A percentile compares a stretch with the other conserved stretches of the same genome.
phyloP scores from a whole-genome alignment of 306 rosid genomes.

The Lathyrus sativus region DNA sequence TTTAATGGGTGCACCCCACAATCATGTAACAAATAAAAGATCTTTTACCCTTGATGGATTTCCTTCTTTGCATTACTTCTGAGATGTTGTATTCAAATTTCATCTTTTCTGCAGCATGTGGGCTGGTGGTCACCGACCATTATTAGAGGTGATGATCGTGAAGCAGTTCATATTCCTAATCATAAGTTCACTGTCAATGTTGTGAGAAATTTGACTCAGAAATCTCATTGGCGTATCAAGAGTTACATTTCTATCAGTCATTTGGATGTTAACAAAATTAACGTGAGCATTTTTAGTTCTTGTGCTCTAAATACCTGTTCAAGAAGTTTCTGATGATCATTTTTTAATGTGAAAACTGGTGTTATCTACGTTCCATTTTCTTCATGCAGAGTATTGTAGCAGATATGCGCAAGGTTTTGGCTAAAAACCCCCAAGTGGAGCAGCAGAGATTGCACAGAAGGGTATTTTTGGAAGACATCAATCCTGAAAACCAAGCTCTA shows the following conservation, averaged over 20 bases:
- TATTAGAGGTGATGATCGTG: conserved; percentile 97
- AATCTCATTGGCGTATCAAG: conserved; percentile 98
- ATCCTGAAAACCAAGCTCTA: conserved; percentile 92
- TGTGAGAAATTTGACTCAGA: conserved; percentile 94
- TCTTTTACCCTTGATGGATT: conserved; percentile 18
- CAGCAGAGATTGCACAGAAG: conserved; percentile 98
- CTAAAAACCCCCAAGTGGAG: conserved; percentile 97
- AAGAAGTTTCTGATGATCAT: conserved; percentile 31
- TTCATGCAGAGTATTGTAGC: conserved; percentile 79
- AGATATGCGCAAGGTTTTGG: conserved; percentile 97
- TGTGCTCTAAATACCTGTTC: conserved; percentile 29
- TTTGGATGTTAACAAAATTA: conserved; percentile 89
- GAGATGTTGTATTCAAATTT: conserved; percentile 24
- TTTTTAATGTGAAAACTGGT: conserved; percentile 32
- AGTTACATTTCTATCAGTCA: conserved; percentile 87
- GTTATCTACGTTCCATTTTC: conserved; percentile 21
- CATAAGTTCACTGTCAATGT: conserved; percentile 95
- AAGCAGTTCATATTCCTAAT: conserved; percentile 98
- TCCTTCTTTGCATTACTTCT: conserved; percentile 32
- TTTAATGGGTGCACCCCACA: conserved; percentile 10
- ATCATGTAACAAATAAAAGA: conserved; percentile 27
- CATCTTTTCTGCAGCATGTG: conserved; percentile 67
- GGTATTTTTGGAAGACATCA: conserved; percentile 74
- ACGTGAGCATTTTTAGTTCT: conserved; percentile 64
- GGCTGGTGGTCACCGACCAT: conserved; percentile 99